Base-by-base conservation (phyloP, 2,329 filamentous ascomycete species). In the Nakataea oryzae region DNA sequence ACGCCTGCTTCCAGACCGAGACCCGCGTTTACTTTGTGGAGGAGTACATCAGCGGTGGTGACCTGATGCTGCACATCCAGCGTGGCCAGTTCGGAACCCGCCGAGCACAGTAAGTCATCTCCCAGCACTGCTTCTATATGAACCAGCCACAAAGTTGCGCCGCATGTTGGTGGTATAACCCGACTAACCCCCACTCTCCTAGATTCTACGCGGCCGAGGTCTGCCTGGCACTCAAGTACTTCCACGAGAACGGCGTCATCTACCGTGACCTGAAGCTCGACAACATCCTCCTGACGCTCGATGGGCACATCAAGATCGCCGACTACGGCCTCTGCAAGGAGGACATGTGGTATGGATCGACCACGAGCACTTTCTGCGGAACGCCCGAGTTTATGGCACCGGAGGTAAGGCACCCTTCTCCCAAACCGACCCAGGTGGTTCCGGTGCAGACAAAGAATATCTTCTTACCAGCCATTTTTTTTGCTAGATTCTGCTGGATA, bases 301-400 rank as follows among this genome's bases (percentile, higher is more conserved):
- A 99, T 71, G 95, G 95, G 29, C 95, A 99, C 74, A 96, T 99
- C 80, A 97, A 97, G 82, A 92, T 99, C 80, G 95, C 85, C 61
- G 95, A 99, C 82, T 99, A 96, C 74, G 95, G 95, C 85, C 85
- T 99, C 59, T 99, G 96, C 80, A 99, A 99, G 77, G 95, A 99
- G 73, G 93, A 99, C 69, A 99, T 99, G 95, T 99, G 93, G 93
- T 99, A 96, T 72, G 92, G 92, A 56, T 93, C 90, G 62, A 97
- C 90, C 2, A 99, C 95, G 0, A 93, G 93, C 77, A 99, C 95
- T 9, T 99, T 99, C 80, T 99, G 95, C 73, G 95, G 95, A 75
- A 99, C 95, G n/a, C 95, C 95, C 21, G 95, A 99, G 73, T 99
- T 99, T 68, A 99, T 99, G 95, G 95, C 95, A 11, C 95, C 95